These are phyloP conservation scores for Malassezia globosa DNA, from an alignment of 1,284 basidiomycete genomes.

Conservation along the genomic window DNA sequence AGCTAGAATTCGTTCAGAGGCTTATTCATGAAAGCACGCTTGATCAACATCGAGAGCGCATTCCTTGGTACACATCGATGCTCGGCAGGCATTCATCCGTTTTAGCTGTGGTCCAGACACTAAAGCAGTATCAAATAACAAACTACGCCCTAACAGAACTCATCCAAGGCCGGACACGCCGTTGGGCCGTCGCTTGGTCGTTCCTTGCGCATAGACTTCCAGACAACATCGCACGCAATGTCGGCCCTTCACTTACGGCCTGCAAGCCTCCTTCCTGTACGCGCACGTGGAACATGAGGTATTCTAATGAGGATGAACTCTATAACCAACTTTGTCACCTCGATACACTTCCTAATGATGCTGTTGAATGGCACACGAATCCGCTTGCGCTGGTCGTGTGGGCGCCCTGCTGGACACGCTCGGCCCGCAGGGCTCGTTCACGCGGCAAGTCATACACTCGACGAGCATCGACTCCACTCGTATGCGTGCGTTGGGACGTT, in stretches of 20 bases:
- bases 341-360: conserved; percentile 1
- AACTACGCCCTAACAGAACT: conserved; percentile 77
- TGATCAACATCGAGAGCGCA: conserved; percentile 18
- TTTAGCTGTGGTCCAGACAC: conserved; percentile 53
- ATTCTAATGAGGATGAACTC: not conserved
- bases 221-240: conserved; percentile 4
- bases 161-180: conserved; percentile 68
- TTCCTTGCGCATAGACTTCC: conserved; percentile 55
- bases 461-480: not conserved
- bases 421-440: conserved; percentile 12
- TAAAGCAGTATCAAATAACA: conserved; percentile 56
- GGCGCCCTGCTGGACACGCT: conserved; percentile 15
- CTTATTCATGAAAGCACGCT: conserved; percentile 70
- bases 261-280: not conserved
- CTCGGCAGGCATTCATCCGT: conserved; percentile 73
- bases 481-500: not conserved
- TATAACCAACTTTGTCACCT: not conserved
- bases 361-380: conserved; percentile 2
- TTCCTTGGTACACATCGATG: conserved; percentile 73
- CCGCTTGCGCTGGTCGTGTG: not conserved
- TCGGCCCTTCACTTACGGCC: conserved; percentile 24
- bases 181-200: conserved; percentile 84
- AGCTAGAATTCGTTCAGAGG: conserved; percentile 61
- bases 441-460: not conserved
- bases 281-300: not conserved